A percentile compares a stretch with the other conserved stretches of the same genome.
Conservation (phyloP, 306 rosid genomes). For the Pachyrhizus erosus region DNA sequence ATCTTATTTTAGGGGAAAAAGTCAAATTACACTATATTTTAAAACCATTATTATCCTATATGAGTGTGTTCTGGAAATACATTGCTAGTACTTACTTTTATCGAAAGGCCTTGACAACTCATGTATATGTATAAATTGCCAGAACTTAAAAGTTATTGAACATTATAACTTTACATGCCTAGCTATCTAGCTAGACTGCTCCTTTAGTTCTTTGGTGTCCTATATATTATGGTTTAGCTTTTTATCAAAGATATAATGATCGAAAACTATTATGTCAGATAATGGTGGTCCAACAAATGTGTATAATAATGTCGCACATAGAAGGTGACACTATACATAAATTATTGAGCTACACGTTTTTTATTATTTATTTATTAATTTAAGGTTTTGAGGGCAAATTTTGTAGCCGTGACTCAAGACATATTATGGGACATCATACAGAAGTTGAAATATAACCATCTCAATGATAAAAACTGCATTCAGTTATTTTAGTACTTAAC, state of each 20-base stretch:
- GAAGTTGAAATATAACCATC: neutral
- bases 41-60: neutral
- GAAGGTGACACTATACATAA: constrained; percentile 14
- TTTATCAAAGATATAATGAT: constrained; percentile 39
- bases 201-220: constrained; percentile 27
- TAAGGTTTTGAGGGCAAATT: neutral
- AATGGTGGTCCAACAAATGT: constrained; percentile 43
- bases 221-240: constrained; percentile 30
- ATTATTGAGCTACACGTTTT: constrained; percentile 24
- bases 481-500: neutral
- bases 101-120: constrained; percentile 24
- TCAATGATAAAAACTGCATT: neutral
- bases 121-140: neutral
- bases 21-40: neutral
- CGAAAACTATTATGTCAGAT: constrained; percentile 41
- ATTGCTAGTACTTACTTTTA: neutral
- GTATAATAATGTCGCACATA: constrained; percentile 28
- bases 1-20: neutral
- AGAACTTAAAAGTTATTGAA: constrained; percentile 32
- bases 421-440: neutral
- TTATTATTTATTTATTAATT: constrained; percentile 30
- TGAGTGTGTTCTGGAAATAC: neutral
- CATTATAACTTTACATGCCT: constrained; percentile 24
- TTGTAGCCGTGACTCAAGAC: constrained; percentile 24
- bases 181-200: constrained; percentile 18